Evolutionary conservation across 208 protist genomes (phyloP), one percentile per base, ranked within the genome.

Genomic region (Blechomonas ayalai): DNA sequence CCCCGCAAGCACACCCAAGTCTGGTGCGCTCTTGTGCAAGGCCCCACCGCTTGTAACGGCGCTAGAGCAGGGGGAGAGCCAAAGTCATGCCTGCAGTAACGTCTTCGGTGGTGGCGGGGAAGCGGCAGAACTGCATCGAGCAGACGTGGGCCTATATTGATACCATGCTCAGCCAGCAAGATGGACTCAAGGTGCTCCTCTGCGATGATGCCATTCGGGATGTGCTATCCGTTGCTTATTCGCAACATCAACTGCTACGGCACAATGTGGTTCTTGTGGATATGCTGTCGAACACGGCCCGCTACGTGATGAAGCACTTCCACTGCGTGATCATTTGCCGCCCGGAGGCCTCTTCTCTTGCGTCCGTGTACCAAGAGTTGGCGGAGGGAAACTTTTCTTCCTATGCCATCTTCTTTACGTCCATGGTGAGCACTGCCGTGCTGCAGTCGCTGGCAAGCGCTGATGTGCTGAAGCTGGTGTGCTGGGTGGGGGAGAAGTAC

Each of bases 251-350:
- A 53, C 92, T 99, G 26, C 72, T 99, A 42, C 89, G 96, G 52
- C 93, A 98, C 51, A 90, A 98, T 52, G 90, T 99, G 7, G 98
- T 97, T 40, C 70, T 99, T 13, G 90, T 98, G 28, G 97, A 99
- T 51, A 73, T 82, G 45, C 59, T 99, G 16, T 62, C 90, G 13
- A 90, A 85, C 40, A 79, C 43, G 37, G 50, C 41, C 6, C 72
- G 88, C 38, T 96, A 97, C 53, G 61, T 61, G 15, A 97, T 99
- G 90, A 74, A 80, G 38, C 94, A 99, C 55, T 76, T 99, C 44
- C 90, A 86, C 28, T 91, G 77, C 34, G 53, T 97, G 19, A 77
- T 96, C 20, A 80, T 96, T 52, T 84, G 89, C 52, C 70, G 96
- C 28, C 97, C 97, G 19, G 93, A 87, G 4, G 53, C 71, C 4